Evolutionary conservation across 441 rosid species (phyloP).

Genomic region (Arabidopsis hybrid): DNA sequence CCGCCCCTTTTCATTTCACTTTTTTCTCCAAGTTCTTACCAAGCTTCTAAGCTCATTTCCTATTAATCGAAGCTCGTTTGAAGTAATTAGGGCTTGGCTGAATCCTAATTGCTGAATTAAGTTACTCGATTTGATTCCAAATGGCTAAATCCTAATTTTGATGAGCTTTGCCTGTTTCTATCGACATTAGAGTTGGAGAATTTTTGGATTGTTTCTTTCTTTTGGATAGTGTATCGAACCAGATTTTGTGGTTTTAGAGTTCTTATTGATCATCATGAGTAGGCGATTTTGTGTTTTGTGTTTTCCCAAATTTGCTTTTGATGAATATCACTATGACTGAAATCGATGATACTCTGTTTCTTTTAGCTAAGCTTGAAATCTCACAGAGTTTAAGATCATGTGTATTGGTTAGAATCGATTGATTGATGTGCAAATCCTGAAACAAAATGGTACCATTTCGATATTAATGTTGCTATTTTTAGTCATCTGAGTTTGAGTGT

Average conservation of each 20-base stretch:
- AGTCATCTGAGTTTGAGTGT: background rate
- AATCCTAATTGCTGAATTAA: constrained; percentile 11
- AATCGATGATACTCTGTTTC: background rate
- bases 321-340: background rate
- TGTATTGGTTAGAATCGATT: too few species aligned
- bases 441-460: background rate
- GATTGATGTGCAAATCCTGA: too few species aligned
- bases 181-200: background rate
- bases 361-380: too few species aligned
- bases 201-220: background rate
- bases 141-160: too few species aligned
- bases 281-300: background rate
- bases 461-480: background rate
- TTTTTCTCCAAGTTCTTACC: background rate
- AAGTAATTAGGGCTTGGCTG: constrained; percentile 10
- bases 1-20: constrained; percentile 14
- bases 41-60: constrained; percentile 4
- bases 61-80: constrained; percentile 18
- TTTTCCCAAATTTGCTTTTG: background rate
- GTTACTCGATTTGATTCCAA: background rate
- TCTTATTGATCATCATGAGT: constrained; percentile 15
- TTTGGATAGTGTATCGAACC: too few species aligned
- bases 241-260: background rate
- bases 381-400: too few species aligned
- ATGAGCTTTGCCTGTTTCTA: background rate